phyloP scores from a whole-genome alignment of 1,139 yeast genomes.

The Pneumocystis sp. region DNA sequence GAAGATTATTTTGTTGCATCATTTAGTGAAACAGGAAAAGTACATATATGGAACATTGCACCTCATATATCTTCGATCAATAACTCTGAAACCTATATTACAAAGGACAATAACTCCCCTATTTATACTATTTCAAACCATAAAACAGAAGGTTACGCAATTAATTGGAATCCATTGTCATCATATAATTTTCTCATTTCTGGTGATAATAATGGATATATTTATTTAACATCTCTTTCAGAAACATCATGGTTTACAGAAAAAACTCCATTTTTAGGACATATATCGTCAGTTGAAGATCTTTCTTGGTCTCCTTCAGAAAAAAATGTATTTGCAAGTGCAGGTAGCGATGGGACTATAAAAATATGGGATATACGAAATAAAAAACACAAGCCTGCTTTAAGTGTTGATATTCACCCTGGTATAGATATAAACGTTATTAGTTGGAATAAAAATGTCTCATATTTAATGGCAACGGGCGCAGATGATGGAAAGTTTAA shows the following conservation, averaged over 20 bases:
- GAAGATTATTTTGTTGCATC: constrained; percentile 64
- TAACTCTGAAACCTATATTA: constrained; percentile 69
- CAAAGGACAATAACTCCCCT: constrained; percentile 67
- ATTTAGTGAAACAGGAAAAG: constrained; percentile 85
- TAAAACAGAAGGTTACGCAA: constrained; percentile 88
- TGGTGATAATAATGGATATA: constrained; percentile 43
- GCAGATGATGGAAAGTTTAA: constrained; percentile 97
- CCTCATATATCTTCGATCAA: constrained; percentile 74
- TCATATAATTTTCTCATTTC: constrained; percentile 55
- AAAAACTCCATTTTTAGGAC: constrained; percentile 48
- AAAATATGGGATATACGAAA: constrained; percentile 96
- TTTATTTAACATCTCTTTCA: constrained; percentile 51
- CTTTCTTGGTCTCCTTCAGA: constrained; percentile 93
- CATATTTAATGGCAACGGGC: constrained; percentile 81
- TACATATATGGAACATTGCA: constrained; percentile 62
- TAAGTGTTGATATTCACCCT: constrained; percentile 67
- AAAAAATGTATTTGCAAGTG: constrained; percentile 82
- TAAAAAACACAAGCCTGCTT: constrained; percentile 70
- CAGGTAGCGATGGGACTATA: constrained; percentile 80
- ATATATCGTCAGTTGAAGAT: constrained; percentile 69
- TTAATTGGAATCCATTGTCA: constrained; percentile 82
- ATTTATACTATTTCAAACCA: constrained; percentile 71
- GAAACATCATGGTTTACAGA: constrained; percentile 74
- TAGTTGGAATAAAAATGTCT: constrained; percentile 85
- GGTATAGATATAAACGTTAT: constrained; percentile 77